Conservation (phyloP, 148 eudicot genomes). For the Rhododendron ferrugineum region DNA sequence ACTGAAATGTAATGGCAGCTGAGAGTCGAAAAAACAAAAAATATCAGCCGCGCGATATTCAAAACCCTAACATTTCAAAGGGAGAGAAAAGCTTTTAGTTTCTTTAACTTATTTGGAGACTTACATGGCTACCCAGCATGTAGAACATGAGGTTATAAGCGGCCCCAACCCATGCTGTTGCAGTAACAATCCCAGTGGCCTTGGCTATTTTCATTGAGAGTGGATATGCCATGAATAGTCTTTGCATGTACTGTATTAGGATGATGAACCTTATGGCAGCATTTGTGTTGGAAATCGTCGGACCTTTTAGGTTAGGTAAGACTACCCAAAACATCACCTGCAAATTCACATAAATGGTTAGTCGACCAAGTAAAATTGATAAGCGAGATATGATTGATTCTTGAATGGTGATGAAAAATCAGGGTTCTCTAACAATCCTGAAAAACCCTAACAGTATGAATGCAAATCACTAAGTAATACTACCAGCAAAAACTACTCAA, state of each 20-base stretch:
- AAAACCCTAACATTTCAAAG: neutral
- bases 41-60: neutral
- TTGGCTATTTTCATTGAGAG: constrained; percentile 50
- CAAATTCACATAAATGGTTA: neutral
- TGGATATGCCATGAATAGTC: constrained; percentile 55
- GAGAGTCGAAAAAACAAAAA: neutral
- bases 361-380: neutral
- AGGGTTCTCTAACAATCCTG: no score
- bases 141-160: constrained; percentile 71
- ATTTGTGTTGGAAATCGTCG: constrained; percentile 59
- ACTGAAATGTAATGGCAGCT: neutral
- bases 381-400: neutral
- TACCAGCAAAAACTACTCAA: no score
- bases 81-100: neutral
- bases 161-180: constrained; percentile 83
- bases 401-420: neutral
- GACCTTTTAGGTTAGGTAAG: constrained; percentile 58
- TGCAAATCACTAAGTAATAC: no score
- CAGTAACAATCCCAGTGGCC: constrained; percentile 69
- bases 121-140: constrained; percentile 69
- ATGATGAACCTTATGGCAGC: constrained; percentile 53
- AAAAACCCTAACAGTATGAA: no score
- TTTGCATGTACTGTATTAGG: constrained; percentile 56
- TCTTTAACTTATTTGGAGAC: constrained; percentile 1
- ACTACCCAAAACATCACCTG: constrained; percentile 69